Conservation (phyloP, 73 alveolate species). For the Tetrahymena borealis region DNA sequence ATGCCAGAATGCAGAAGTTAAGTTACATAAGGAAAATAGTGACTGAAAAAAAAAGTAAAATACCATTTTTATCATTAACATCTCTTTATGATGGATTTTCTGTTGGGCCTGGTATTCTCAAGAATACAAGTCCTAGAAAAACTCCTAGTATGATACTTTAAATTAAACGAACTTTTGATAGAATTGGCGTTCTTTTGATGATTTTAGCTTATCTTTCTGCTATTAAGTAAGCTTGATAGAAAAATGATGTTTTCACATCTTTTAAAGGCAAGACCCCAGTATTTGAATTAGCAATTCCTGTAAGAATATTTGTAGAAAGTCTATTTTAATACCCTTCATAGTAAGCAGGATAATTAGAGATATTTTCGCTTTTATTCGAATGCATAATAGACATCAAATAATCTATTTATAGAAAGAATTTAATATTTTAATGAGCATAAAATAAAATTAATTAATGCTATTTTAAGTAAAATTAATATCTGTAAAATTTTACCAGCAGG, state of each 20-base stretch:
- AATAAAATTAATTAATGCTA: too few relatives aligned
- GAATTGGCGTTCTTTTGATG: background rate
- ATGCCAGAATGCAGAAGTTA: constrained; percentile 1
- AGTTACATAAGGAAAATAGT: constrained; percentile 6
- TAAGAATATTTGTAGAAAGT: background rate
- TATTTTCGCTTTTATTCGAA: background rate
- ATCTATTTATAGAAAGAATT: too few relatives aligned
- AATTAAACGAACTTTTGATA: background rate
- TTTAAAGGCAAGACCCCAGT: background rate
- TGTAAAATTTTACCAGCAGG: background rate
- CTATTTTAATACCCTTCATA: background rate
- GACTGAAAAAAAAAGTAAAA: background rate
- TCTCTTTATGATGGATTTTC: background rate
- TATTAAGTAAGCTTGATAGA: background rate
- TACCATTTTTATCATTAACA: background rate
- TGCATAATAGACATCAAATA: background rate
- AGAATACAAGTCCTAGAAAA: background rate
- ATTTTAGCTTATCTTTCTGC: background rate
- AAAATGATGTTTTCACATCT: background rate
- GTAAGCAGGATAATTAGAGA: background rate
- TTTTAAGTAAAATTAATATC: background rate
- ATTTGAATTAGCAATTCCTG: background rate
- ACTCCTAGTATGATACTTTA: background rate
- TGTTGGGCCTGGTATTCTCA: background rate
- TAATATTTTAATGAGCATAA: too few relatives aligned